phyloP scores from a whole-genome alignment of 1,284 basidiomycete species.

The Leccinum pallidistipes region DNA sequence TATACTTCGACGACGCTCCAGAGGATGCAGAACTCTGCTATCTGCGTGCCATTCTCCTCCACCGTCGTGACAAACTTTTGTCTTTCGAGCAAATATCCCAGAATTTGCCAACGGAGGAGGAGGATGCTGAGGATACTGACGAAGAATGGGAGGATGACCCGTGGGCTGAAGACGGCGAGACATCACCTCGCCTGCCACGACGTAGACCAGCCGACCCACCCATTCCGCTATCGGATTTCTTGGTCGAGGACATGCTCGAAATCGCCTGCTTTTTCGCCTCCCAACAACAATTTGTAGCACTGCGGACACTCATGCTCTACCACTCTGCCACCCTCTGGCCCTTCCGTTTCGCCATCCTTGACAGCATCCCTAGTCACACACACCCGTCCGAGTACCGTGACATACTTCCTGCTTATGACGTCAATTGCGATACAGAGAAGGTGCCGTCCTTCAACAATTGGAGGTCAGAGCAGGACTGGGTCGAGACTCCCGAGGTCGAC shows the following conservation, averaged over 20 bases:
- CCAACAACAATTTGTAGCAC: slow-evolving; percentile 53
- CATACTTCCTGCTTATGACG: slow-evolving; percentile 65
- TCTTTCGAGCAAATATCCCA: slow-evolving; percentile 64
- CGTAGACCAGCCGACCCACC: slow-evolving; percentile 36
- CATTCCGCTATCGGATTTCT: slow-evolving; percentile 62
- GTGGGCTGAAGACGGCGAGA: slow-evolving; percentile 58
- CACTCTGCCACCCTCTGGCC: slow-evolving; percentile 65
- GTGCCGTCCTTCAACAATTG: slow-evolving; percentile 36
- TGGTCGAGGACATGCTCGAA: slow-evolving; percentile 56
- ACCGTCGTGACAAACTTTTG: slow-evolving; percentile 63
- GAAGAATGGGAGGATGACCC: slow-evolving; percentile 81
- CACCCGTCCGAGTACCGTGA: slow-evolving; percentile 61
- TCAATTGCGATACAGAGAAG: slow-evolving; percentile 46
- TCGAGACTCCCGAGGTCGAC: slow-evolving; percentile 47
- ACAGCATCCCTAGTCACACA: slow-evolving; percentile 72
- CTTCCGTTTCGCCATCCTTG: slow-evolving; percentile 66
- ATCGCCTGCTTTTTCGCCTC: slow-evolving; percentile 69
- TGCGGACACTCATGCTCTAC: slow-evolving; percentile 57
- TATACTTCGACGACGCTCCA: slow-evolving; percentile 53
- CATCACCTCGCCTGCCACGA: slow-evolving; percentile 28
- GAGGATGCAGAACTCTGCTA: slow-evolving; percentile 63
- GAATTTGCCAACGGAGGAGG: slow-evolving; percentile 33
- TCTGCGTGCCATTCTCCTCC: slow-evolving; percentile 60
- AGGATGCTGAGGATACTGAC: slow-evolving; percentile 40
- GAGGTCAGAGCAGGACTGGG: slow-evolving; percentile 56